Conservation (phyloP, 2,329 filamentous ascomycete species). For the Paramyrothecium roridum region DNA sequence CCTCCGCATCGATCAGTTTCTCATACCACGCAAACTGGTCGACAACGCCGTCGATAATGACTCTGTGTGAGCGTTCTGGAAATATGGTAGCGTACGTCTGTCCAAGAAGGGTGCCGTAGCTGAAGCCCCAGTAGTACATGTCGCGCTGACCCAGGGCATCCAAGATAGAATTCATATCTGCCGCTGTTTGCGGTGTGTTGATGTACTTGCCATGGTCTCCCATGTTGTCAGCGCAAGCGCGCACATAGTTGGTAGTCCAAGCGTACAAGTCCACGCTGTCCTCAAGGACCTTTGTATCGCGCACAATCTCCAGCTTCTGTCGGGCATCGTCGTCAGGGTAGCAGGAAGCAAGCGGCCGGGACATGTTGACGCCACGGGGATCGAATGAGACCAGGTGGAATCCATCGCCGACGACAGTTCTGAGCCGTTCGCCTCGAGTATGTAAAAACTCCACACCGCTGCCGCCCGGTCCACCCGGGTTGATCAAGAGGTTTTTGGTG, state of each 20-base stretch:
- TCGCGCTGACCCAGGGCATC: conserved; percentile 31
- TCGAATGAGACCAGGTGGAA: conserved; percentile 46
- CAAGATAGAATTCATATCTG: conserved; percentile 48
- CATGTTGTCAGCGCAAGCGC: conserved; percentile 39
- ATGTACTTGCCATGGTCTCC: conserved; percentile 41
- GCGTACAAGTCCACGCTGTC: conserved; percentile 36
- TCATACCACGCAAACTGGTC: conserved; percentile 30
- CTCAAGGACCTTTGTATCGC: conserved; percentile 19
- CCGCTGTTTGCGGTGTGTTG: conserved; percentile 47
- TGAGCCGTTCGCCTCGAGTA: conserved; percentile 27
- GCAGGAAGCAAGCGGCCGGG: conserved; percentile 29
- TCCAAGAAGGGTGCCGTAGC: conserved; percentile 39
- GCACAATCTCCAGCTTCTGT: conserved; percentile 15
- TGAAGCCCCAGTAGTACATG: conserved; percentile 38
- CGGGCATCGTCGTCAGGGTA: conserved; percentile 32
- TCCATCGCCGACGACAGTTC: conserved; percentile 32
- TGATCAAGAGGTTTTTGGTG: conserved; percentile 36
- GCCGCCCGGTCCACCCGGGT: conserved; percentile 45
- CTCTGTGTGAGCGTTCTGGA: conserved; percentile 25
- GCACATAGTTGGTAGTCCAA: conserved; percentile 36
- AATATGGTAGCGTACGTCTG: conserved; percentile 36
- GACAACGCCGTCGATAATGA: conserved; percentile 32
- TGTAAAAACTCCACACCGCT: neutral
- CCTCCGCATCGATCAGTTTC: conserved; percentile 14
- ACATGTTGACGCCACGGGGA: conserved; percentile 37